Evolutionary conservation across 1,284 basidiomycete genomes (phyloP).

Genomic region (Ganoderma multipileum): DNA sequence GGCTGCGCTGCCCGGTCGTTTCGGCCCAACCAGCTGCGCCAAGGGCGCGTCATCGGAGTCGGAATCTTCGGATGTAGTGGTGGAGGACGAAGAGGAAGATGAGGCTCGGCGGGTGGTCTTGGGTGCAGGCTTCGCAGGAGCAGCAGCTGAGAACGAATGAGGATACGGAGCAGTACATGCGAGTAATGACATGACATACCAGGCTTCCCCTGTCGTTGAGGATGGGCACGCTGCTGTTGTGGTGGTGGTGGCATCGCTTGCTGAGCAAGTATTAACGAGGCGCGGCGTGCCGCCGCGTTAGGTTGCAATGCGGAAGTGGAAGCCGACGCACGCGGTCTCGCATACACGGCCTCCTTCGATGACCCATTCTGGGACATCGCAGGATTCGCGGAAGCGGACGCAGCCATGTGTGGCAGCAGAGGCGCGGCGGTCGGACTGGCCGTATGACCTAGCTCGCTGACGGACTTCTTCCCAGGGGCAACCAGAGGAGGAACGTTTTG

Average conservation of each 20-base stretch:
- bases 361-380: constrained; percentile 17
- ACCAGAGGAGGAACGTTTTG: constrained; percentile 27
- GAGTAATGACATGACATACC: constrained; percentile 20
- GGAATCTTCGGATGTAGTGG: constrained; percentile 27
- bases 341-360: constrained; percentile 27
- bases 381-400: constrained; percentile 23
- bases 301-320: constrained; percentile 52
- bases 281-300: constrained; percentile 45
- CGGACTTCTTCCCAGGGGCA: constrained; percentile 27
- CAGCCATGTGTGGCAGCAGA: constrained; percentile 29
- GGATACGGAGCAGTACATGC: neutral
- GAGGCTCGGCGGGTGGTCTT: constrained; percentile 23
- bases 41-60: constrained; percentile 51
- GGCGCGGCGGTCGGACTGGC: constrained; percentile 15
- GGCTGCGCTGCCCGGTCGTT: constrained; percentile 51
- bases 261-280: constrained; percentile 40
- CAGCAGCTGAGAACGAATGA: constrained; percentile 1
- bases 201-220: constrained; percentile 12
- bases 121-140: constrained; percentile 12
- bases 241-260: constrained; percentile 9
- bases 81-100: constrained; percentile 24
- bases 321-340: constrained; percentile 37
- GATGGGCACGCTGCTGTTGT: constrained; percentile 14
- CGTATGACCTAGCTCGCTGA: constrained; percentile 41
- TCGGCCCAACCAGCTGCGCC: constrained; percentile 46